A percentile compares a stretch with the other conserved stretches of the same genome.
Evolutionary conservation across 2,329 filamentous ascomycete species (phyloP).

Genomic region (Penicillium digitatum): DNA sequence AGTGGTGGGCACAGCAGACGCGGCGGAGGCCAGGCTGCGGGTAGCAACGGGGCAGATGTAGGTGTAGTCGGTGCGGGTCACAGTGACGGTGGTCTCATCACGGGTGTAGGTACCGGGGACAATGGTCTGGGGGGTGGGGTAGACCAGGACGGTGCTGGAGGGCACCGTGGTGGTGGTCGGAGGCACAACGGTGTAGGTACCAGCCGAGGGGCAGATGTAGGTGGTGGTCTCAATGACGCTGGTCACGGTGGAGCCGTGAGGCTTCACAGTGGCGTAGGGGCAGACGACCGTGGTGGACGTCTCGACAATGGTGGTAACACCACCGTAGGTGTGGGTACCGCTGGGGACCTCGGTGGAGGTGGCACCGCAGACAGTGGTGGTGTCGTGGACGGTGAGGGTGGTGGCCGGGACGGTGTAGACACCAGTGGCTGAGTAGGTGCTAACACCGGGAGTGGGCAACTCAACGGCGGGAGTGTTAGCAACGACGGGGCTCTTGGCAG

Average conservation of each 20-base stretch:
- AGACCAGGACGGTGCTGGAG: conserved; percentile 52
- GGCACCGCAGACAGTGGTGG: conserved; percentile 63
- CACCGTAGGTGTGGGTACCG: conserved; percentile 66
- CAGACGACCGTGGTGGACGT: conserved; percentile 64
- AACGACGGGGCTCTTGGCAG: conserved; percentile 17
- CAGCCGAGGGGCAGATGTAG: conserved; percentile 68
- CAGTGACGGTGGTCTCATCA: conserved; percentile 62
- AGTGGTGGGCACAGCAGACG: conserved; percentile 21
- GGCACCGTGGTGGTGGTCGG: conserved; percentile 57
- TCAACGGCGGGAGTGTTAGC: conserved; percentile 14
- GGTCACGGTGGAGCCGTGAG: conserved; percentile 56
- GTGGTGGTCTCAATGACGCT: conserved; percentile 66
- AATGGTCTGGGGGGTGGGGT: conserved; percentile 63
- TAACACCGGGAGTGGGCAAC: conserved; percentile 49
- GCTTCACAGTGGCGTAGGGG: conserved; percentile 64
- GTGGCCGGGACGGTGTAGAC: conserved; percentile 72
- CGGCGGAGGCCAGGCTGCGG: conserved; percentile 30
- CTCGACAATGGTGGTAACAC: conserved; percentile 67
- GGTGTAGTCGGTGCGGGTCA: conserved; percentile 65
- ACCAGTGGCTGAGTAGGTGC: conserved; percentile 61
- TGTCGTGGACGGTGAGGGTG: conserved; percentile 63
- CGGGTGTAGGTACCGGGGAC: conserved; percentile 69
- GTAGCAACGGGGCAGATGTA: conserved; percentile 66
- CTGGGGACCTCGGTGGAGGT: conserved; percentile 59
- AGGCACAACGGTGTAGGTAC: conserved; percentile 72